Evolutionary conservation across 805 yeast species (phyloP), one percentile per base, ranked within the genome.

Genomic region (Candida silvicultrix): DNA sequence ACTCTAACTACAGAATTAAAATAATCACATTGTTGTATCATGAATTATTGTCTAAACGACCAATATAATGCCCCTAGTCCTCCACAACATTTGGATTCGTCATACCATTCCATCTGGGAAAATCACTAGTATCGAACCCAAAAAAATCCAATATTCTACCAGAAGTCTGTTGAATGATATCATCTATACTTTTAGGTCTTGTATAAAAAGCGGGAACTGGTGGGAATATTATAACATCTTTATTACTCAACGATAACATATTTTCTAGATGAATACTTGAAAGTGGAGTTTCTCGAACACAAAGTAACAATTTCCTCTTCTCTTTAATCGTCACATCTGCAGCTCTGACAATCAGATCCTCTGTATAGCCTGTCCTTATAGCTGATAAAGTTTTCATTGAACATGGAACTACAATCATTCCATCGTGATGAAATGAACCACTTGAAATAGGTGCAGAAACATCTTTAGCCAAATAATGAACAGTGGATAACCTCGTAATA

Each of bases 361-460:
- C 63, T 5, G 63, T 59, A 39, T 48, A 59, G 5, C 65, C 64
- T 20, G 53, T 54, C 34, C 60, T 52, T 25, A 60, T 59, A 1
- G 61, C 58, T 12, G 63, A 56, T 35, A 60, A 49, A 8, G 65
- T 49, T 40, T 60, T 60, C 65, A 59, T 58, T 5, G 63, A 57
- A 42, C 64, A 60, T 3, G 65, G 65, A 7, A 54, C 62, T 14
- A 60, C 59, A 22, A 60, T 59, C 64, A 60, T 60, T 7, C 65
- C 65, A 40, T 60, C 65, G 38, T 57, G 62, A 23, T 53, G 59
- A 34, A 59, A 59, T 5, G 63, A 58, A 4, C 64, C 64, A 16
- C 58, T 52, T 3, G 64, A 58, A 10, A 60, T 57, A 11, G 62
- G 56, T 3, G 64, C 63, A 14, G 55, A 48, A n/a, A 58, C 62